These are phyloP conservation scores for Amanita phalloides DNA, from an alignment of 768 basidiomycete genomes.

Conservation along the genomic window DNA sequence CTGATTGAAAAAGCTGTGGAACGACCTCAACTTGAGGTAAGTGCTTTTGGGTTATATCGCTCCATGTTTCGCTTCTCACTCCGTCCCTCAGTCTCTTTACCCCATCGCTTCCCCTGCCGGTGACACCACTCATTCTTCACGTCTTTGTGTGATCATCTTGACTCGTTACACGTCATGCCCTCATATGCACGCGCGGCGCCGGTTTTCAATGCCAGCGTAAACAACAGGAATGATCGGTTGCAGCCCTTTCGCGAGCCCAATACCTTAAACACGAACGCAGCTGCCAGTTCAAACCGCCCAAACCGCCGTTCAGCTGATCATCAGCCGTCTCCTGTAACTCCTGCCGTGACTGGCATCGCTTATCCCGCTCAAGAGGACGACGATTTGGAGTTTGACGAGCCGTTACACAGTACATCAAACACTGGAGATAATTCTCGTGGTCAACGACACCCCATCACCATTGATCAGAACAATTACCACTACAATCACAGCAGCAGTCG, in stretches of 20 bases:
- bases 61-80: conserved; percentile 3
- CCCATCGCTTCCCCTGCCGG: background rate
- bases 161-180: conserved; percentile 4
- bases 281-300: background rate
- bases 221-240: conserved; percentile 5
- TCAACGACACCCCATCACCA: conserved; percentile 2
- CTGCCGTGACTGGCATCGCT: conserved; percentile 37
- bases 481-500: background rate
- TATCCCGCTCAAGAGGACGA: conserved; percentile 32
- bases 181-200: conserved; percentile 1
- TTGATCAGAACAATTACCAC: conserved; percentile 4
- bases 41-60: conserved; percentile 1
- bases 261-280: background rate
- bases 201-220: background rate
- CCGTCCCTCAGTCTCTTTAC: background rate
- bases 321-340: conserved; percentile 26
- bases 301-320: conserved; percentile 12
- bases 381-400: conserved; percentile 19
- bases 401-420: background rate
- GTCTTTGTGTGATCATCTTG: background rate
- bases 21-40: conserved; percentile 2
- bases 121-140: background rate
- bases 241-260: conserved; percentile 8
- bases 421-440: background rate
- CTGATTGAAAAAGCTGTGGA: conserved; percentile 2